phyloP scores from a whole-genome alignment of 805 yeast species.

The Sugiyamaella marilandica region DNA sequence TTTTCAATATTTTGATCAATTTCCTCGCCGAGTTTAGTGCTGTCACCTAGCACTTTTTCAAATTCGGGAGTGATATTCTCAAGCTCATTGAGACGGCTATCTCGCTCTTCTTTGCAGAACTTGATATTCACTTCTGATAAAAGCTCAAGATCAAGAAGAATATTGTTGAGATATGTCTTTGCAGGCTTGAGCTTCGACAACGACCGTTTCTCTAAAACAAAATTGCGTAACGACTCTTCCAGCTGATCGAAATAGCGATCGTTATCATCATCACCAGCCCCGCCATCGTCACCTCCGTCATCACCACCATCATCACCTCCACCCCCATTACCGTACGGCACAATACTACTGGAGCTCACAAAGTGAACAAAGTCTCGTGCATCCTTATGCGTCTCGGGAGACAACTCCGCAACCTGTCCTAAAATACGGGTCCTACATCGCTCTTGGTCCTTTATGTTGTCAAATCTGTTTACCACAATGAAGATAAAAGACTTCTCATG shows the following conservation, averaged over 20 bases:
- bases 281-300: conserved; percentile 29
- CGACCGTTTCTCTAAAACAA: conserved; percentile 84
- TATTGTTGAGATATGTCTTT: conserved; percentile 70
- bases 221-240: conserved; percentile 79
- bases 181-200: conserved; percentile 89
- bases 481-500: conserved; percentile 87
- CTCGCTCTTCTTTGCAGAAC: conserved; percentile 48
- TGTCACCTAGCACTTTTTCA: conserved; percentile 47
- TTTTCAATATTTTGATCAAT: conserved; percentile 62
- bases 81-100: conserved; percentile 45
- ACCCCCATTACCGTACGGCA: conserved; percentile 35
- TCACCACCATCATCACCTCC: conserved; percentile 36
- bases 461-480: conserved; percentile 91
- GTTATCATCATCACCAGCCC: conserved; percentile 14
- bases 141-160: conserved; percentile 58
- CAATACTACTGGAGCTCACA: conserved; percentile 58
- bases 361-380: conserved; percentile 91
- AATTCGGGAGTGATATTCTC: conserved; percentile 59
- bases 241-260: conserved; percentile 60
- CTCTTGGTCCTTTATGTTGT: conserved; percentile 73
- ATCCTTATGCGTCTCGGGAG: conserved; percentile 89
- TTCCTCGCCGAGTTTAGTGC: conserved; percentile 50
- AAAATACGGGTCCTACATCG: conserved; percentile 72
- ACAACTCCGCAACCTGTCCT: conserved; percentile 76
- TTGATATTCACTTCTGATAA: conserved; percentile 61